These are phyloP conservation scores for Hypoxylon rickii DNA, from an alignment of 495 filamentous ascomycete species.

Conservation along the genomic window DNA sequence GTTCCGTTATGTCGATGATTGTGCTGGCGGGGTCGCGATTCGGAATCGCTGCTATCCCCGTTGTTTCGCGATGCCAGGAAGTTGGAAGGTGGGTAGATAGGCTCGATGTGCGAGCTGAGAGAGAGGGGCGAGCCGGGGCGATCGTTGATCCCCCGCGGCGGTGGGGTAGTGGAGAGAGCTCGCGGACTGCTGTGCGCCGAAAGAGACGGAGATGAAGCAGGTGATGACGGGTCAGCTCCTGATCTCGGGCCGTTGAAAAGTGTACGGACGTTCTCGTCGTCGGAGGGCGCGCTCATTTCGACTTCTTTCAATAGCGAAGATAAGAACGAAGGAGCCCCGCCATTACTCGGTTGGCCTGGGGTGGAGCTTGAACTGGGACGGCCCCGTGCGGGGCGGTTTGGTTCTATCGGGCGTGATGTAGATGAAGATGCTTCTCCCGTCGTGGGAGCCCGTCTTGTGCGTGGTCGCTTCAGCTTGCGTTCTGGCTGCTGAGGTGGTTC, in stretches of 20 bases:
- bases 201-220: slow-evolving; percentile 70
- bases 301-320: slow-evolving; percentile 86
- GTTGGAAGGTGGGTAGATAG: slow-evolving; percentile 62
- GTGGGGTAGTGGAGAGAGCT: slow-evolving; percentile 71
- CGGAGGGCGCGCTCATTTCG: slow-evolving; percentile 64
- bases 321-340: slow-evolving; percentile 67
- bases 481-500: slow-evolving; percentile 67
- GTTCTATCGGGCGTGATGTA: slow-evolving; percentile 50
- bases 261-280: slow-evolving; percentile 57
- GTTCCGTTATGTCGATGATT: slow-evolving; percentile 5
- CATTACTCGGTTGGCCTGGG: slow-evolving; percentile 26
- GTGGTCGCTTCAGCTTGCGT: slow-evolving; percentile 81
- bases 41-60: slow-evolving; percentile 53
- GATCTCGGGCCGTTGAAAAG: slow-evolving; percentile 51
- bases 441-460: slow-evolving; percentile 57
- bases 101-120: slow-evolving; percentile 67
- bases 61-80: slow-evolving; percentile 60
- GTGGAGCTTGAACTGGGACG: slow-evolving; percentile 41
- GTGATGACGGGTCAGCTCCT: slow-evolving; percentile 65
- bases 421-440: slow-evolving; percentile 45
- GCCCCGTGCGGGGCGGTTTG: slow-evolving; percentile 40
- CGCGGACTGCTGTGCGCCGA: slow-evolving; percentile 71
- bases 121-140: slow-evolving; percentile 70
- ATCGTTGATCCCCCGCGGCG: slow-evolving; percentile 62
- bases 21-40: slow-evolving; percentile 38